These are phyloP conservation scores for Chaetoscypha palmicola DNA, from an alignment of 2,329 filamentous ascomycete species.

Conservation along the genomic window DNA sequence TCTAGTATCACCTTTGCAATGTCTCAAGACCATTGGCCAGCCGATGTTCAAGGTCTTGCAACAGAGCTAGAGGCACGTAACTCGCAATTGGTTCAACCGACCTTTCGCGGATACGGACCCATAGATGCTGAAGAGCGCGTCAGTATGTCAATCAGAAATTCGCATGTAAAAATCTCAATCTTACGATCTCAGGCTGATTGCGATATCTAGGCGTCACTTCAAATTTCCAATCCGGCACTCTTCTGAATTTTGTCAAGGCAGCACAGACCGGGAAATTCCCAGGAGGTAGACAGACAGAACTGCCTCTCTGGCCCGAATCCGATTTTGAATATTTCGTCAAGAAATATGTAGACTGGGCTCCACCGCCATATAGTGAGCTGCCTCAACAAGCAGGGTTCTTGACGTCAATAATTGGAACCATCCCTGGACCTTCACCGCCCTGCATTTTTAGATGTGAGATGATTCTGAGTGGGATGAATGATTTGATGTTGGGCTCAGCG, in stretches of 20 bases:
- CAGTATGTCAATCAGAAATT: conserved; percentile 9
- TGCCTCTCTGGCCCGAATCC: conserved; percentile 14
- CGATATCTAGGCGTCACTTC: conserved; percentile 5
- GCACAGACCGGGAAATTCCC: conserved; percentile 17
- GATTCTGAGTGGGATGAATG: conserved; percentile 14
- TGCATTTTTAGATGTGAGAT: conserved; percentile 14
- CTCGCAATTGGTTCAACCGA: not conserved
- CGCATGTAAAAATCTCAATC: no score
- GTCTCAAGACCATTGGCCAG: not conserved
- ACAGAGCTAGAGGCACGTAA: not conserved
- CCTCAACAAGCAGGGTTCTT: conserved; percentile 9
- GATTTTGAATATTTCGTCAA: conserved; percentile 9
- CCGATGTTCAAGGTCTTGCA: not conserved
- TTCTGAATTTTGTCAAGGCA: conserved; percentile 14
- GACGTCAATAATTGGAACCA: conserved; percentile 7
- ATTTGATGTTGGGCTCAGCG: conserved; percentile 8
- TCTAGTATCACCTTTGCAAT: not conserved
- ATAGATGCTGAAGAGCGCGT: conserved; percentile 15
- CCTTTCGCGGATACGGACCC: conserved; percentile 4
- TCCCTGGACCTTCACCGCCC: conserved; percentile 10
- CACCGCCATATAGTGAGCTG: conserved; percentile 15
- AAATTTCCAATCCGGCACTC: conserved; percentile 11
- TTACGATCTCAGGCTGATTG: not conserved
- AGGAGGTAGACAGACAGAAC: conserved; percentile 8
- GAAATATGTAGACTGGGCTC: conserved; percentile 20